Evolutionary conservation across 2,329 filamentous ascomycete genomes (phyloP).

Genomic region (Talaromyces islandicus): DNA sequence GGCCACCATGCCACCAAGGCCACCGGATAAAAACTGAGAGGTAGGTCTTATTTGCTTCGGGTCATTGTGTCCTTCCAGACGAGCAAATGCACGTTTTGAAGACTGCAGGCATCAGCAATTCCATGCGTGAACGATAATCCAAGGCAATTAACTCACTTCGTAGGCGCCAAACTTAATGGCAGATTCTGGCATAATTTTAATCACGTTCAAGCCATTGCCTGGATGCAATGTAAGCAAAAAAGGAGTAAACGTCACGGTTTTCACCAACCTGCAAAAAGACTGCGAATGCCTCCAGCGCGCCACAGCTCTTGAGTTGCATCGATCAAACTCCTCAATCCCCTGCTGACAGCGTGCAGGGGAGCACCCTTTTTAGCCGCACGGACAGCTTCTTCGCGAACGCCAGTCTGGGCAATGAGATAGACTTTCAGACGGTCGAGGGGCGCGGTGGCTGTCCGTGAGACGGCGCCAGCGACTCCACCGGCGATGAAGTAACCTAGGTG

Average conservation of each 20-base stretch:
- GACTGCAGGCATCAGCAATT: conserved; percentile 45
- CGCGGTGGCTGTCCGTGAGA: conserved; percentile 91
- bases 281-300: conserved; percentile 76
- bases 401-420: conserved; percentile 89
- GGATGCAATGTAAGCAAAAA: conserved; percentile 16
- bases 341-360: conserved; percentile 57
- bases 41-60: conserved; percentile 70
- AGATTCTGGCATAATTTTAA: conserved; percentile 98
- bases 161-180: conserved; percentile 98
- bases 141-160: conserved; percentile 58
- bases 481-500: conserved; percentile 89
- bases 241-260: not conserved
- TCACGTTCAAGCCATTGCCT: conserved; percentile 94
- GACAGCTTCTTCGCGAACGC: conserved; percentile 52
- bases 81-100: conserved; percentile 79
- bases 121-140: not conserved
- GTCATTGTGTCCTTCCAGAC: conserved; percentile 81
- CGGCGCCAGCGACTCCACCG: conserved; percentile 87
- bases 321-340: conserved; percentile 62
- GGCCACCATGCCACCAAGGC: conserved; percentile 86
- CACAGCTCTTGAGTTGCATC: conserved; percentile 74
- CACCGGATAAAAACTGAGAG: conserved; percentile 87
- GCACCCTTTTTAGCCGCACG: conserved; percentile 66
- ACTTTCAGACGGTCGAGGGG: conserved; percentile 96
- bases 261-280: conserved; percentile 83